Base-by-base conservation (phyloP, 2,329 filamentous ascomycete species). In the Beauveria medogensis region DNA sequence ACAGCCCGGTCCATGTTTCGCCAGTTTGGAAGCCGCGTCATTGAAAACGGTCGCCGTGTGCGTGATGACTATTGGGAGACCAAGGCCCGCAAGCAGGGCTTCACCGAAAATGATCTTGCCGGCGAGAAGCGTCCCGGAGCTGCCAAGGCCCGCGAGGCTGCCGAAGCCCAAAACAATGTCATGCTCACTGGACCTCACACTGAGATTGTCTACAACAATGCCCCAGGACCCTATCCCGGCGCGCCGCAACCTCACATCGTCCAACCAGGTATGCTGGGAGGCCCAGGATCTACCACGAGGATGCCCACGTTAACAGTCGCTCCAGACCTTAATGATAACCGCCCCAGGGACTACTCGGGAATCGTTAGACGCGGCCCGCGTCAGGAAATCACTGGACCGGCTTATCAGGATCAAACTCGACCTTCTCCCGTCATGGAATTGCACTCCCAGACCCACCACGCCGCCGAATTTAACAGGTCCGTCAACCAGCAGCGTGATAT, bases 31-130 rank as follows among this genome's bases (percentile, higher is more conserved):
- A 97, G 92, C 73, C 85, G 94, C 64, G 89, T 99, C 57, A 94
- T 99, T 65, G 86, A 90, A 41, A 90, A 92, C 69, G 94, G 94
- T 40, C 84, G 93, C 64, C 83, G 94, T 62, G 94, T 99, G 47
- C 88, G 94, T 55, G 94, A 99, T 75, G 94, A 99, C 72, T 99
- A 99, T 75, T 99, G 94, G 94, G 94, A 97, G 74, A 90, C 88
- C 70, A 97, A 97, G 75, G 94, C 94, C 8, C 84, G 90, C 53
- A 99, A 97, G 75, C 94, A 99, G 75, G 94, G 94, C 12, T 99
- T 99, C 71, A 99, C 94, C 1, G 94, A 99, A 73, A 92, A 95
- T 64, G 94, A 99, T 73, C 82, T 92, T 55, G 94, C 94, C 4
- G 94, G 94, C 46, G 94, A 99, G 76, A 97, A 99, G 79, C 83